Conservation (phyloP, 805 yeast species). For the Ogataea trehaloabstinens region DNA sequence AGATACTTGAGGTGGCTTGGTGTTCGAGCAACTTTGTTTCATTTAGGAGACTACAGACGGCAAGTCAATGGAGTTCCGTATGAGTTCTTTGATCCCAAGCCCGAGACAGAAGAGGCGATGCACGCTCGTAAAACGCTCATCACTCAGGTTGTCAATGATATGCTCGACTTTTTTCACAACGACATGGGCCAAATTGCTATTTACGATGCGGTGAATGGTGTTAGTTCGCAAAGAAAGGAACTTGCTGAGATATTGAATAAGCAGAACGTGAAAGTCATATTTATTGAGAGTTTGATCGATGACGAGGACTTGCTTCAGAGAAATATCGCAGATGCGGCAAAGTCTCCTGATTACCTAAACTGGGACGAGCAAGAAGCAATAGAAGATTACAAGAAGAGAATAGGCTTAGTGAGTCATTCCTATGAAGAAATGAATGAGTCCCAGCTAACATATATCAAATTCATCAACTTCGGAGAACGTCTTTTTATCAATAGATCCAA, state of each 20-base stretch:
- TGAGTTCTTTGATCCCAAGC: constrained; percentile 64
- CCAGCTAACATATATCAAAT: constrained; percentile 72
- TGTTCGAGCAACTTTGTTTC: constrained; percentile 87
- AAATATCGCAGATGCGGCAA: constrained; percentile 81
- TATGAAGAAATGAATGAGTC: constrained; percentile 70
- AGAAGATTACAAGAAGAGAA: constrained; percentile 71
- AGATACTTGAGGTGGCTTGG: constrained; percentile 96
- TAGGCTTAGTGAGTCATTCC: constrained; percentile 61
- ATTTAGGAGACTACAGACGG: constrained; percentile 88
- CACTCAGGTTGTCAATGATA: constrained; percentile 64
- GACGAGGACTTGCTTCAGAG: constrained; percentile 64
- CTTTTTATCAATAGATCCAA: constrained; percentile 77
- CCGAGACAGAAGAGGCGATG: constrained; percentile 44
- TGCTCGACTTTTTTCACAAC: constrained; percentile 63
- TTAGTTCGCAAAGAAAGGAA: constrained; percentile 61
- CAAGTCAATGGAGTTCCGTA: constrained; percentile 55
- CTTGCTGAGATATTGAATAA: constrained; percentile 53
- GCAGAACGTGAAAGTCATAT: constrained; percentile 70
- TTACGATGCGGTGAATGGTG: constrained; percentile 91
- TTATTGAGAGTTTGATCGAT: constrained; percentile 84
- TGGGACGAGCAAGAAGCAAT: constrained; percentile 77
- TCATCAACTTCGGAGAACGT: constrained; percentile 86
- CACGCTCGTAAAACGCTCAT: constrained; percentile 57
- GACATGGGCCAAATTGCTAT: constrained; percentile 93
- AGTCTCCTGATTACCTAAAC: constrained; percentile 81